These are phyloP conservation scores for Blastocystis sp. DNA, from an alignment of 352 stramenopile species.

Conservation along the genomic window DNA sequence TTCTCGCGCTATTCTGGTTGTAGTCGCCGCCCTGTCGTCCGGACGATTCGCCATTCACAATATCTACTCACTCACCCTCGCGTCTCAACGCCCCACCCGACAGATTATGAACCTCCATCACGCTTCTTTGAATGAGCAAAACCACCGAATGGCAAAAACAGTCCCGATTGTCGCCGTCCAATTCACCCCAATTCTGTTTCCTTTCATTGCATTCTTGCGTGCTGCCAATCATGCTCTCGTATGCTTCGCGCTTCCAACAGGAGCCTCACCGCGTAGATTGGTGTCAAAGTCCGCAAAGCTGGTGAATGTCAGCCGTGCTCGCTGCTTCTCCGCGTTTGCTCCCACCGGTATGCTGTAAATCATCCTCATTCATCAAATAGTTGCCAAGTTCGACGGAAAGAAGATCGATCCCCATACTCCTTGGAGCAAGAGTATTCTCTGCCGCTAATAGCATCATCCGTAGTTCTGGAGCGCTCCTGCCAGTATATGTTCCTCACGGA, in stretches of 20 bases:
- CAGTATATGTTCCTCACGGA: constrained; percentile 82
- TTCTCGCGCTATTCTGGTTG: neutral
- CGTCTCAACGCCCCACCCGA: neutral
- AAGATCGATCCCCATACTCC: constrained; percentile 70
- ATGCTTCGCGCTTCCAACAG: neutral
- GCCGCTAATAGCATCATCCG: neutral
- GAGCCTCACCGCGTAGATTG: constrained; percentile 24
- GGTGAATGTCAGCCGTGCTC: constrained; percentile 51
- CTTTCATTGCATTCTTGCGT: constrained; percentile 11
- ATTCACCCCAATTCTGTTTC: neutral
- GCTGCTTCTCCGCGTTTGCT: constrained; percentile 66
- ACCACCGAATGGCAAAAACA: neutral
- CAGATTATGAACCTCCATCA: constrained; percentile 29
- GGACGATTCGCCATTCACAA: neutral
- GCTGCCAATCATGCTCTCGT: constrained; percentile 22
- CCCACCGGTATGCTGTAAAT: constrained; percentile 11
- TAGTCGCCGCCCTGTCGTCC: neutral
- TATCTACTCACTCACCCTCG: neutral
- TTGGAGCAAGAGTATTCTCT: constrained; percentile 68
- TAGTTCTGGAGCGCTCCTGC: constrained; percentile 63
- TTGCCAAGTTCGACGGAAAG: constrained; percentile 58
- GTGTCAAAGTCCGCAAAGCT: constrained; percentile 62
- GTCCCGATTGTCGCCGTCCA: neutral
- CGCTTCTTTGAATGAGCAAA: neutral
- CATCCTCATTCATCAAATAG: neutral